These are phyloP conservation scores for Aspergillus tanneri DNA, from an alignment of 2,329 filamentous ascomycete genomes.

Conservation along the genomic window DNA sequence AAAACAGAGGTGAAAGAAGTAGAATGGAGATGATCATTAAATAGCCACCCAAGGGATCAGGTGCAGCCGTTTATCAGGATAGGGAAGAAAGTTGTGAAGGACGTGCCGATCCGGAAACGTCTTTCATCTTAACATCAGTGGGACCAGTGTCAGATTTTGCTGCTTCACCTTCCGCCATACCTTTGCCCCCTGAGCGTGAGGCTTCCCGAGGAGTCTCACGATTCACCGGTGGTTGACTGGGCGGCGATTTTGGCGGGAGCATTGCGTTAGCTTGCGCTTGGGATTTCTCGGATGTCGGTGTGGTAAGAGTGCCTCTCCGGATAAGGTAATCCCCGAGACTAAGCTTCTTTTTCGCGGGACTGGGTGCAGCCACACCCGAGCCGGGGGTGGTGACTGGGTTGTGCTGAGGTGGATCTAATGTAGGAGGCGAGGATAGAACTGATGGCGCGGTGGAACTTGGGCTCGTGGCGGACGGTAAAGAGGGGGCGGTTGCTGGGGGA, in stretches of 20 bases:
- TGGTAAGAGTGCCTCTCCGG: constrained; percentile 41
- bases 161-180: constrained; percentile 11
- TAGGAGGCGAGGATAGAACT: constrained; percentile 28
- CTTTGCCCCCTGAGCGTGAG: constrained; percentile 12
- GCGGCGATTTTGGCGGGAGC: constrained; percentile 27
- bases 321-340: constrained; percentile 52
- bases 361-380: constrained; percentile 42
- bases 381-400: constrained; percentile 23
- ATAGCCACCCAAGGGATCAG: neutral
- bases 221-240: constrained; percentile 14
- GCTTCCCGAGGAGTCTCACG: constrained; percentile 16
- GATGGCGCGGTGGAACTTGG: constrained; percentile 33
- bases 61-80: constrained; percentile 16
- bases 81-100: constrained; percentile 30
- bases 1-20: constrained; percentile 5
- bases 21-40: neutral
- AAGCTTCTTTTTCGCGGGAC: constrained; percentile 52
- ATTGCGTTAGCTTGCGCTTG: constrained; percentile 29
- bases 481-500: constrained; percentile 22
- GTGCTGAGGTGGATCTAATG: constrained; percentile 27
- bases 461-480: constrained; percentile 26
- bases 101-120: constrained; percentile 28
- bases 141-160: constrained; percentile 24
- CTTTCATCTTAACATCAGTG: constrained; percentile 34
- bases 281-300: constrained; percentile 44